These are phyloP conservation scores for Apophysomyces ossiformis DNA, from an alignment of 371 early-diverging fungal species.

Conservation along the genomic window DNA sequence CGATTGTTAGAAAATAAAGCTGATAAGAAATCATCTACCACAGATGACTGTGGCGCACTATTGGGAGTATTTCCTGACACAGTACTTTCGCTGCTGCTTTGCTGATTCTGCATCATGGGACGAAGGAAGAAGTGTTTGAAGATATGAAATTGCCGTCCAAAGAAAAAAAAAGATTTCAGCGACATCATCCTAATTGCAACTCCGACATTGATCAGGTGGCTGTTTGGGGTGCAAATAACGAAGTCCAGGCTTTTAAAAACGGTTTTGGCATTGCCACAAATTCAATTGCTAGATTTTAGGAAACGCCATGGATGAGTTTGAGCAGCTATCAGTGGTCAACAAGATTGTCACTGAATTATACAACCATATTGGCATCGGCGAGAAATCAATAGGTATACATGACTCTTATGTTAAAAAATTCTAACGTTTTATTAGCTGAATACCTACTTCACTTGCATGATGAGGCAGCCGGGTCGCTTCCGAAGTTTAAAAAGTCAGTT, in stretches of 20 bases:
- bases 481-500: conserved; percentile 75
- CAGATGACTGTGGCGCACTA: conserved; percentile 32
- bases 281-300: not conserved
- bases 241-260: too few species aligned
- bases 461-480: conserved; percentile 57
- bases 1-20: conserved; percentile 49
- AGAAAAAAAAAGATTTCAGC: too few species aligned
- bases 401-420: not conserved
- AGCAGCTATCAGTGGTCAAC: conserved; percentile 88
- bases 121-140: not conserved
- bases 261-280: too few species aligned
- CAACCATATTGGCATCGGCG: conserved; percentile 92
- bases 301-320: conserved; percentile 65
- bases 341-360: conserved; percentile 90
- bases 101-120: conserved; percentile 14
- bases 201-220: too few species aligned
- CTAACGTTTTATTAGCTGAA: conserved; percentile 59
- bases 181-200: too few species aligned
- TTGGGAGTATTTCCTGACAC: conserved; percentile 16
- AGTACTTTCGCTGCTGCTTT: conserved; percentile 5
- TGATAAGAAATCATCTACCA: conserved; percentile 54
- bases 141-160: not conserved
- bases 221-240: too few species aligned
- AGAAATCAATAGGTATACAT: conserved; percentile 72
- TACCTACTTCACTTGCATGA: conserved; percentile 80